Conservation (phyloP, 78 protist species). For the Tieghemostelium lacteum region DNA sequence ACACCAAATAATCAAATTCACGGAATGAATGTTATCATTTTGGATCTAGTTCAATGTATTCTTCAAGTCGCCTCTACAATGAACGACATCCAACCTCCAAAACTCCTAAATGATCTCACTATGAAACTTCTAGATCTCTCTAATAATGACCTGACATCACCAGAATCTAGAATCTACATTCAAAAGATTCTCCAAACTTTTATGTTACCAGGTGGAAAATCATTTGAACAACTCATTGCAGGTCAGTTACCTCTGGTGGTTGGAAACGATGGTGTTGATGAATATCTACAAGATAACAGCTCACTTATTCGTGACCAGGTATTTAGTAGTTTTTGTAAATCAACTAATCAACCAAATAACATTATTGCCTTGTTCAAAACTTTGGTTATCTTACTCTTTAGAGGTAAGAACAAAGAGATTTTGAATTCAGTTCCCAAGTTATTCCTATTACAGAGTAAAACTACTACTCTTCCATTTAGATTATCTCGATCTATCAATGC, state of each 20-base stretch:
- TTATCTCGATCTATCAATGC: conserved; percentile 42
- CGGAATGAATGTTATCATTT: not conserved
- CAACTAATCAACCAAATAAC: conserved; percentile 52
- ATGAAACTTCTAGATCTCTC: conserved; percentile 24
- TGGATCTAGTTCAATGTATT: conserved; percentile 21
- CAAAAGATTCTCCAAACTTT: conserved; percentile 36
- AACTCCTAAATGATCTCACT: conserved; percentile 10
- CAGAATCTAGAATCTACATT: conserved; percentile 2
- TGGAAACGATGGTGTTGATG: conserved; percentile 39
- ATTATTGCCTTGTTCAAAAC: conserved; percentile 34
- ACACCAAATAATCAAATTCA: no score
- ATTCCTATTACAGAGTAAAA: conserved; percentile 12
- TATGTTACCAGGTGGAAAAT: conserved; percentile 14
- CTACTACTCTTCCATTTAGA: conserved; percentile 7
- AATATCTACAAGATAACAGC: conserved; percentile 24
- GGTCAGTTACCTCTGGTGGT: not conserved
- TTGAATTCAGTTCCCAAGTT: conserved; percentile 62
- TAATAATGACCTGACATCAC: conserved; percentile 1
- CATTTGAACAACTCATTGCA: conserved; percentile 28
- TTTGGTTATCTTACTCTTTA: conserved; percentile 11
- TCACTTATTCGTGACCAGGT: conserved; percentile 28
- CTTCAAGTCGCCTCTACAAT: conserved; percentile 35
- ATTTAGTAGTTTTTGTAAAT: conserved; percentile 6
- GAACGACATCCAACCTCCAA: conserved; percentile 11
- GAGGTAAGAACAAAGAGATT: conserved; percentile 37